Percentiles rank a stretch among this genome's conserved stretches.
Conservation (phyloP, 2,329 filamentous ascomycete genomes). For the Colletotrichum lini region DNA sequence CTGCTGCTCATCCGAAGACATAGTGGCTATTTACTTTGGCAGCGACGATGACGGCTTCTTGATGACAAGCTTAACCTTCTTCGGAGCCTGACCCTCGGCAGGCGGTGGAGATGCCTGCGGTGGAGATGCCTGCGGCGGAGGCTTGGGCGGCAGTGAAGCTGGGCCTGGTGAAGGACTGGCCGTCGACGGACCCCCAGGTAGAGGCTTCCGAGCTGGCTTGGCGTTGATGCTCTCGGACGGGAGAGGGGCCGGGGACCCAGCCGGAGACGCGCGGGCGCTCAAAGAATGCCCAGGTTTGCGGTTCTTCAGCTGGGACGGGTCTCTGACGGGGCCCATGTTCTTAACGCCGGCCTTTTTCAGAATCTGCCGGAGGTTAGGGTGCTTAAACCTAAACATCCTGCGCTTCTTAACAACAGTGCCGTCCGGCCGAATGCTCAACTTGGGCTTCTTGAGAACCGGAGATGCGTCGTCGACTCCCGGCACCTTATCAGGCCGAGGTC, state of each 20-base stretch:
- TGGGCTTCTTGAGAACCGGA: constrained; percentile 57
- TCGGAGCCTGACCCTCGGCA: constrained; percentile 32
- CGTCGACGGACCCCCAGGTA: constrained; percentile 46
- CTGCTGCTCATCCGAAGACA: no score
- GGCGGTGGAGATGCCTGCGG: constrained; percentile 36
- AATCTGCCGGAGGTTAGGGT: constrained; percentile 52
- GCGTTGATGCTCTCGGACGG: constrained; percentile 47
- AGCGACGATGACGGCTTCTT: constrained; percentile 35
- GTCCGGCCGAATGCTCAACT: constrained; percentile 49
- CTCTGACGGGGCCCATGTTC: constrained; percentile 25
- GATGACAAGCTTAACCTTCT: constrained; percentile 43
- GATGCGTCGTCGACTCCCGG: constrained; percentile 51
- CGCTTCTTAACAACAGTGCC: constrained; percentile 45
- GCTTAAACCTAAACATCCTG: constrained; percentile 57
- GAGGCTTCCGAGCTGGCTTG: constrained; percentile 53
- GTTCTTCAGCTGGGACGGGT: constrained; percentile 32
- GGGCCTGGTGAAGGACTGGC: constrained; percentile 29
- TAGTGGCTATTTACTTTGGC: constrained; percentile 16
- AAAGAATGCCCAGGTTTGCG: constrained; percentile 32
- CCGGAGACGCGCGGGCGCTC: constrained; percentile 46
- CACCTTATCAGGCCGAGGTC: constrained; percentile 56
- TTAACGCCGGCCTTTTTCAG: constrained; percentile 44
- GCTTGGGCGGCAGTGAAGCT: constrained; percentile 29
- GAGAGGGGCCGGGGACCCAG: constrained; percentile 46
- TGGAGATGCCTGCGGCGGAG: constrained; percentile 32